These are phyloP conservation scores for Lactarius sp. DNA, from an alignment of 768 basidiomycete genomes.

Conservation along the genomic window DNA sequence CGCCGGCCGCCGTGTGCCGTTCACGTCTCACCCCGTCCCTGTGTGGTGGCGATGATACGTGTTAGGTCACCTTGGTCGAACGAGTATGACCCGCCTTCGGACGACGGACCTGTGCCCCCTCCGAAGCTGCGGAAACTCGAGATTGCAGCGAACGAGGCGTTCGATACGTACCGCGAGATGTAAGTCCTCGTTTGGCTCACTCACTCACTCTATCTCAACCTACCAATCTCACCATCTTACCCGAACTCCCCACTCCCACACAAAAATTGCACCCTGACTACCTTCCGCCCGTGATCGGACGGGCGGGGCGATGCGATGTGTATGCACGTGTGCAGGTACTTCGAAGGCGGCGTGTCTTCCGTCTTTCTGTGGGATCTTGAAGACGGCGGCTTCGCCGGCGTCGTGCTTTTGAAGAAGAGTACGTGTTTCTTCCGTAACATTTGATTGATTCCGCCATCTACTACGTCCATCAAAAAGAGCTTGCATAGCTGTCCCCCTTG, in stretches of 20 bases:
- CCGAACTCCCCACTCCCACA: too few species aligned
- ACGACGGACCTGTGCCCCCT: constrained; percentile 85
- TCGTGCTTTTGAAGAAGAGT: constrained; percentile 96
- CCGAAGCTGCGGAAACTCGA: constrained; percentile 86
- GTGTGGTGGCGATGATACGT: background rate
- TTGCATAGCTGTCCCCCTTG: background rate
- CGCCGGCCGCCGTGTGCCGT: too few species aligned
- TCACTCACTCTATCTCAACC: background rate
- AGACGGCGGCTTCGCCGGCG: constrained; percentile 94
- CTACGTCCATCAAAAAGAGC: too few species aligned
- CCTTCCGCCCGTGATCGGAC: background rate
- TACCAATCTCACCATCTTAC: background rate
- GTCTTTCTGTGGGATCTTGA: constrained; percentile 99
- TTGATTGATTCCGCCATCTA: background rate
- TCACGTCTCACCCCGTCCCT: background rate
- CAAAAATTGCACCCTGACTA: too few species aligned
- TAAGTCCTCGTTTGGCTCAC: constrained; percentile 33
- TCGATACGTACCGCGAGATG: constrained; percentile 97
- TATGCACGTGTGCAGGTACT: constrained; percentile 59
- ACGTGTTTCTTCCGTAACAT: constrained; percentile 23
- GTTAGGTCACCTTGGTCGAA: constrained; percentile 97
- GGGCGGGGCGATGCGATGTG: background rate
- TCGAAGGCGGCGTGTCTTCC: constrained; percentile 94
- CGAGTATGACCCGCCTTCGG: constrained; percentile 84
- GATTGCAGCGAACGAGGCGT: constrained; percentile 90